Evolutionary conservation across 331 rosid species (phyloP).

Genomic region (Erythrophleum ivorense): DNA sequence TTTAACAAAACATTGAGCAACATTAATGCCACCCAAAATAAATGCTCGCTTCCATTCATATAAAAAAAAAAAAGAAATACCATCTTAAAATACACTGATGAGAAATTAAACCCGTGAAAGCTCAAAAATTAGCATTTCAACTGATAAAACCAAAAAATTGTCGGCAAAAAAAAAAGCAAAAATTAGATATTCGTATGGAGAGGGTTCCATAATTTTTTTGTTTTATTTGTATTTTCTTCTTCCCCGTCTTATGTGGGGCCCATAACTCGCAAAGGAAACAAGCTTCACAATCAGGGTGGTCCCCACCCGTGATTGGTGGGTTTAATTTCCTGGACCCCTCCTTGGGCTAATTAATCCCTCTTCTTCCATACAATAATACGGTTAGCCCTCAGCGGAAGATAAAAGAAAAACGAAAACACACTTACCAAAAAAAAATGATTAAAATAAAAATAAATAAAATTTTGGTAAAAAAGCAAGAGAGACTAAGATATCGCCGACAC

Average conservation of each 20-base stretch:
- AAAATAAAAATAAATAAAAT: background rate
- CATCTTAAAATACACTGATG: background rate
- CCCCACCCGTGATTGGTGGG: constrained; percentile 51
- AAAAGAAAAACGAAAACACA: background rate
- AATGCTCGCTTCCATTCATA: background rate
- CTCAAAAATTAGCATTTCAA: background rate
- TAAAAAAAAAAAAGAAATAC: background rate
- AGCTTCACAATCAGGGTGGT: constrained; percentile 38
- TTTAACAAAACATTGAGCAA: background rate
- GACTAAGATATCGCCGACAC: constrained; percentile 34
- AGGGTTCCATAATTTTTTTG: background rate
- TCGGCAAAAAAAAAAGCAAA: background rate
- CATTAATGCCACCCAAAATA: background rate
- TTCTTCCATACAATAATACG: background rate
- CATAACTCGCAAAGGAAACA: constrained; percentile 15
- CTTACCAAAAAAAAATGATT: background rate
- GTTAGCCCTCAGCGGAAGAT: constrained; percentile 32
- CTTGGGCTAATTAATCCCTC: background rate
- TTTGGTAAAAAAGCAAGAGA: background rate
- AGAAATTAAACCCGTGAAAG: background rate
- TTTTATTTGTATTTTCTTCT: background rate
- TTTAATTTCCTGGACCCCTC: constrained; percentile 36
- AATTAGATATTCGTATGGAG: background rate
- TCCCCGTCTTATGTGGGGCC: constrained; percentile 7
- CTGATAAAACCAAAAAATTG: background rate